phyloP scores from a whole-genome alignment of 768 basidiomycete species.

The Leccinum subgranulosum region DNA sequence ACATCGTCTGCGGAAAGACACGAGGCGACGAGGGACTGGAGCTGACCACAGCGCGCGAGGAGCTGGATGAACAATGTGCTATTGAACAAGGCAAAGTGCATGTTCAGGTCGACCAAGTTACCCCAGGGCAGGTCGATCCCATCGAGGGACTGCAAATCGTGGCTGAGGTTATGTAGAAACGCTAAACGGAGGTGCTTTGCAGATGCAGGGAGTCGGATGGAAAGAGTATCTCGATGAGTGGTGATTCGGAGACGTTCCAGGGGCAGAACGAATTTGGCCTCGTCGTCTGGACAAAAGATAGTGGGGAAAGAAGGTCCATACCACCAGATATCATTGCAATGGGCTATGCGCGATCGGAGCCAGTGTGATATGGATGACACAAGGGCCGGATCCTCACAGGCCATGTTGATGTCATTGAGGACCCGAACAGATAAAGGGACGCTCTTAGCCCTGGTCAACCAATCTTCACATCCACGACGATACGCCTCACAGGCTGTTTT shows the following conservation, averaged over 20 bases:
- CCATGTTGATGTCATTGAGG: conserved; percentile 22
- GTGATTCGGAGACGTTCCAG: conserved; percentile 25
- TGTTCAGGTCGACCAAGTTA: conserved; percentile 22
- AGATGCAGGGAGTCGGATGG: conserved; percentile 16
- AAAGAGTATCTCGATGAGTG: conserved; percentile 9
- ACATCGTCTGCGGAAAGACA: conserved; percentile 25
- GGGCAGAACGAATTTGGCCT: neutral
- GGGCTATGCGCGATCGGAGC: conserved; percentile 23
- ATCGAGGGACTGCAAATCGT: conserved; percentile 23
- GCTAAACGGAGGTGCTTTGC: conserved; percentile 16
- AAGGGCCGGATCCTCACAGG: neutral
- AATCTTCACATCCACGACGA: conserved; percentile 22
- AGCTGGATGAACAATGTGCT: conserved; percentile 22
- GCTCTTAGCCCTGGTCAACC: conserved; percentile 29
- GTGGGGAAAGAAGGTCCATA: conserved; percentile 26
- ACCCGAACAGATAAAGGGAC: conserved; percentile 25
- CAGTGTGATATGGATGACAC: conserved; percentile 13
- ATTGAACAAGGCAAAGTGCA: conserved; percentile 28
- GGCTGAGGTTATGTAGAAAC: conserved; percentile 18
- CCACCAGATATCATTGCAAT: conserved; percentile 31
- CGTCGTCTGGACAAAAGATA: conserved; percentile 11
- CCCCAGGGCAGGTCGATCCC: conserved; percentile 27
- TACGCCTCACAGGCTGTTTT: conserved; percentile 2
- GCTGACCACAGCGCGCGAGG: conserved; percentile 19
- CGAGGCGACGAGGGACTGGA: conserved; percentile 19